A percentile compares a stretch with the other conserved stretches of the same genome.
These are phyloP conservation scores for Akanthomyces dipterigenus DNA, from an alignment of 2,329 filamentous ascomycete genomes.

Conservation along the genomic window DNA sequence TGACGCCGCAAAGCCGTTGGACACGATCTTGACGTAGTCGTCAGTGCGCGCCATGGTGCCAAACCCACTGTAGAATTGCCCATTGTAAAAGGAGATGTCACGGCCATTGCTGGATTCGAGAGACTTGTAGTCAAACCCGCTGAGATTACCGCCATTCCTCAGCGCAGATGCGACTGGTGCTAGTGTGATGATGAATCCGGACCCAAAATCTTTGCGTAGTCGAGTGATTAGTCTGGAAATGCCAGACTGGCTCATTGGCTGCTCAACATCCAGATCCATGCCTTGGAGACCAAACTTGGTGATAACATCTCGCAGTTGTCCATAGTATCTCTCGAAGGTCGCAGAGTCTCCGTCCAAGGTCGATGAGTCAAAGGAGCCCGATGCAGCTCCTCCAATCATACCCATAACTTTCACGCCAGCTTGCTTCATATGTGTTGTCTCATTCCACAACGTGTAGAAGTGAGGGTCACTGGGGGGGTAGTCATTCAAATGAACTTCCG, in stretches of 20 bases:
- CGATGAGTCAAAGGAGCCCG: slow-evolving; percentile 56
- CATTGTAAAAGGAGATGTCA: slow-evolving; percentile 74
- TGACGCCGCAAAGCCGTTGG: slow-evolving; percentile 60
- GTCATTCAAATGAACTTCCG: slow-evolving; percentile 70
- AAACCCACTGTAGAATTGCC: slow-evolving; percentile 87
- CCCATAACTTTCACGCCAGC: slow-evolving; percentile 70
- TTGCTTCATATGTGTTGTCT: slow-evolving; percentile 62
- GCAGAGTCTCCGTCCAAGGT: slow-evolving; percentile 48
- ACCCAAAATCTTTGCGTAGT: slow-evolving; percentile 61
- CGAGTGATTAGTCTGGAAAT: slow-evolving; percentile 58
- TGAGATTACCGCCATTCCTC: slow-evolving; percentile 52
- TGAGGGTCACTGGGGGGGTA: slow-evolving; percentile 56
- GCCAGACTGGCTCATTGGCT: slow-evolving; percentile 59
- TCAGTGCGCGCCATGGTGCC: slow-evolving; percentile 42
- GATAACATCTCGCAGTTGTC: slow-evolving; percentile 58
- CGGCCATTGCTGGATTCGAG: slow-evolving; percentile 57
- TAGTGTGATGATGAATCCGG: slow-evolving; percentile 65
- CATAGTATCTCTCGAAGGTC: slow-evolving; percentile 67
- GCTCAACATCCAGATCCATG: slow-evolving; percentile 71
- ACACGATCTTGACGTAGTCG: slow-evolving; percentile 40
- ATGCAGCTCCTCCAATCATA: slow-evolving; percentile 78
- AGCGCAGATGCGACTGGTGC: slow-evolving; percentile 72
- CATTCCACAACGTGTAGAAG: slow-evolving; percentile 68
- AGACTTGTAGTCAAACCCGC: slow-evolving; percentile 69
- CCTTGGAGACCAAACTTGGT: slow-evolving; percentile 55